Evolutionary conservation across 129 eudicot species (phyloP).

Genomic region (Pseudognaphalium luteoalbum): DNA sequence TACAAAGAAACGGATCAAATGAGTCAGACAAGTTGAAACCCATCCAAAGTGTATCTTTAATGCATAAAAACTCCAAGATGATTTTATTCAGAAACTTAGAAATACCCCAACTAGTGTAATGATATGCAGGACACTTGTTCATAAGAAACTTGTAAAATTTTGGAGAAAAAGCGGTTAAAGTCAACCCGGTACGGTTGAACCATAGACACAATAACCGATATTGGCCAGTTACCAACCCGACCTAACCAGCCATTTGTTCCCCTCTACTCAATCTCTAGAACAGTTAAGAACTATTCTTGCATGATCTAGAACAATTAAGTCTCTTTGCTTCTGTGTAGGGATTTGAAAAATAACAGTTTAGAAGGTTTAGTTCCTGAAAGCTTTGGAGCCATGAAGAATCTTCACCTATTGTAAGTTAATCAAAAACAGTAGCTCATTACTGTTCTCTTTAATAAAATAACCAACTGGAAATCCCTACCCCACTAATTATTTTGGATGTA

Average conservation of each 20-base stretch:
- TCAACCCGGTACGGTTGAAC: background rate
- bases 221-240: background rate
- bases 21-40: background rate
- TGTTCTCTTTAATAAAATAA: background rate
- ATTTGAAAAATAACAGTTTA: conserved; percentile 77
- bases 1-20: background rate
- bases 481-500: conserved; percentile 26
- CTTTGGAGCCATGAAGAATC: conserved; percentile 68
- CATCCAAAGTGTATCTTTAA: background rate
- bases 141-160: background rate
- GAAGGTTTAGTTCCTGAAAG: conserved; percentile 77
- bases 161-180: background rate
- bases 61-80: background rate
- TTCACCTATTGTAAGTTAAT: conserved; percentile 75
- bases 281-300: background rate
- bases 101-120: too few relatives aligned
- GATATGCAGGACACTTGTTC: too few relatives aligned
- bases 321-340: conserved; percentile 45
- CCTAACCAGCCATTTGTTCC: background rate
- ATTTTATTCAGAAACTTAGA: background rate
- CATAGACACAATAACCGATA: too few relatives aligned
- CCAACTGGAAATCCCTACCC: background rate
- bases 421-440: background rate
- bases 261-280: background rate
- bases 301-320: conserved; percentile 7